phyloP scores from a whole-genome alignment of 306 rosid genomes.

The Lathyrus oleraceus region DNA sequence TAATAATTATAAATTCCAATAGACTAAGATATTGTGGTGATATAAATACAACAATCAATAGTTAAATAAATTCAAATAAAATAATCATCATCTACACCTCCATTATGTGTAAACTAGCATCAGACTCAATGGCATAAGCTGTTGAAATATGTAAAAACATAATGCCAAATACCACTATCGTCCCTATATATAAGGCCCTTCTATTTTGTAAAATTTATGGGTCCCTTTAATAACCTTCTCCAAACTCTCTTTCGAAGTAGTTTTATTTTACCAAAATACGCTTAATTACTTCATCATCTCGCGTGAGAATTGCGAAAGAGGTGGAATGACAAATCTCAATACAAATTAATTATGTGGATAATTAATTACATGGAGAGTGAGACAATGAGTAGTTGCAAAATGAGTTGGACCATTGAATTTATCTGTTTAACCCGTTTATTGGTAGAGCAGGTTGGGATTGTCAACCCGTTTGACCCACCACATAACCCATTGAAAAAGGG shows the following conservation, averaged over 20 bases:
- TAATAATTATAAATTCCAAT: constrained; percentile 10
- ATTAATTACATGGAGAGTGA: not conserved
- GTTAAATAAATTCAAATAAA: not conserved
- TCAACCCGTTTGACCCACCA: not conserved
- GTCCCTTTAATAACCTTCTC: not conserved
- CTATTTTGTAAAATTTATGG: not conserved
- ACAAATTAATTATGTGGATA: constrained; percentile 8
- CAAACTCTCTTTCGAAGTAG: not conserved
- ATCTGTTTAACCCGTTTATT: not conserved
- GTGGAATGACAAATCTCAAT: not conserved
- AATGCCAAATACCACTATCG: not conserved
- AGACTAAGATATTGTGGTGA: constrained; percentile 10
- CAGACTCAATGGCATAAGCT: constrained; percentile 16
- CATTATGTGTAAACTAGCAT: not conserved
- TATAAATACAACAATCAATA: constrained; percentile 14
- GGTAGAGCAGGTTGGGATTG: not conserved
- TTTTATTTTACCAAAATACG: not conserved
- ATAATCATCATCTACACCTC: constrained; percentile 18
- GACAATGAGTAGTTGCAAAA: not conserved
- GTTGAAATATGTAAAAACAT: constrained; percentile 6
- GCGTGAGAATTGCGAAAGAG: not conserved
- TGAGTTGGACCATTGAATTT: not conserved
- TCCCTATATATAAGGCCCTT: not conserved
- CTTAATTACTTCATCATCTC: not conserved
- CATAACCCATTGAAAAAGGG: not conserved